Evolutionary conservation across 805 yeast genomes (phyloP).

Genomic region (Cyberlindnera mrakii): DNA sequence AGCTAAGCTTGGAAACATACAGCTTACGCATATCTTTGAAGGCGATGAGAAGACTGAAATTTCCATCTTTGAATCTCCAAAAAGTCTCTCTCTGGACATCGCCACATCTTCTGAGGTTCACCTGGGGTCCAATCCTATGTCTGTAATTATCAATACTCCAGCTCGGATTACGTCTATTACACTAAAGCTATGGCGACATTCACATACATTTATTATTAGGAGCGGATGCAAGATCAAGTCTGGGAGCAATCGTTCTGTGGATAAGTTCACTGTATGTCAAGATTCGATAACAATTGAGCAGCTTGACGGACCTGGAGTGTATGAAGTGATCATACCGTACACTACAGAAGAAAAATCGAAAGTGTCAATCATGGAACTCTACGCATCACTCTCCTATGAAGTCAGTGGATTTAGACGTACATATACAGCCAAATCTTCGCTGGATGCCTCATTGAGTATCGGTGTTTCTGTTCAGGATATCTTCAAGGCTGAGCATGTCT

Average conservation of each 20-base stretch:
- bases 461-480: constrained; percentile 81
- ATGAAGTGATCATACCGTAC: constrained; percentile 30
- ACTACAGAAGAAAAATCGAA: constrained; percentile 17
- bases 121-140: constrained; percentile 14
- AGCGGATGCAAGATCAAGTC: constrained; percentile 2
- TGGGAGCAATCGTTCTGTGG: neutral
- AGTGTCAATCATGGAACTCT: constrained; percentile 7
- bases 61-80: constrained; percentile 6
- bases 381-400: constrained; percentile 10
- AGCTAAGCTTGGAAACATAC: constrained; percentile 22
- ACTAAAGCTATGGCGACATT: constrained; percentile 8
- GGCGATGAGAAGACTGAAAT: constrained; percentile 2
- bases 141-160: constrained; percentile 10
- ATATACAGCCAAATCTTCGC: constrained; percentile 18
- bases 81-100: constrained; percentile 16
- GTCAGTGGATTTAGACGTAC: constrained; percentile 5
- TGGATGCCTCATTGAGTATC: constrained; percentile 52
- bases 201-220: neutral
- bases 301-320: constrained; percentile 5
- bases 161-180: constrained; percentile 3
- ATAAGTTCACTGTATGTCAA: constrained; percentile 1
- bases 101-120: constrained; percentile 14
- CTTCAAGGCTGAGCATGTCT: constrained; percentile 49
- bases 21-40: constrained; percentile 20
- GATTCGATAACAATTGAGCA: neutral